Base-by-base conservation (phyloP, 2,329 filamentous ascomycete genomes). In the Metarhizium rileyi region DNA sequence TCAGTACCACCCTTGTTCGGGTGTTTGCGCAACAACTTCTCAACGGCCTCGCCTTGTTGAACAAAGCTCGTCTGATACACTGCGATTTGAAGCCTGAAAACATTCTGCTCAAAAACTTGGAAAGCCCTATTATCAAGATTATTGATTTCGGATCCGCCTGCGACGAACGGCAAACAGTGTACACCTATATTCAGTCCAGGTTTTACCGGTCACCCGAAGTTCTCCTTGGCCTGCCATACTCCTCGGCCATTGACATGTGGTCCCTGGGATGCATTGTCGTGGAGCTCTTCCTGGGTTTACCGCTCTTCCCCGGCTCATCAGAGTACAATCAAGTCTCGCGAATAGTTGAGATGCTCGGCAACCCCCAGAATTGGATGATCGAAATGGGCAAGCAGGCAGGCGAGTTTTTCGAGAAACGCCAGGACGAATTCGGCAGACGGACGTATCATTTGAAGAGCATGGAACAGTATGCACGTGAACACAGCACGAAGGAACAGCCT, bases 161-260 rank as follows among this genome's bases (percentile, higher is more conserved):
- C 67, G 93, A 98, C 66, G 93, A 98, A 70, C 84, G 93, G 46
- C 93, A 98, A 66, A 98, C 93, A 0, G 93, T 98, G 26, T 98
- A 98, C 67, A 98, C 93, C 5, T 98, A 98, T 66, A 98, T 98
- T 53, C 93, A 98, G 67, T 98, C 93, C 9, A 80, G 93, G 59
- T 98, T 98, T 70, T 98, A 98, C 70, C 84, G 93, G 55, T 98
- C 93, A 0, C 93, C 93, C 1, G 93, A 98, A 66, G 93, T 98
- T 12, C 70, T 98, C 35, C 74, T 98, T n/a, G 93, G 93, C 4
- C 72, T 98, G 44, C 93, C 93, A 52, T 98, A 98, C 66, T 97
- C 93, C 14, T 96, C 93, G 4, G 93, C 93, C 41, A 98, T 98
- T 62, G 93, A 98, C 63, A 98, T 98, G 91, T 98, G 93, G 93